Evolutionary conservation across 306 rosid genomes (phyloP).

Genomic region (Medicago lupulina): DNA sequence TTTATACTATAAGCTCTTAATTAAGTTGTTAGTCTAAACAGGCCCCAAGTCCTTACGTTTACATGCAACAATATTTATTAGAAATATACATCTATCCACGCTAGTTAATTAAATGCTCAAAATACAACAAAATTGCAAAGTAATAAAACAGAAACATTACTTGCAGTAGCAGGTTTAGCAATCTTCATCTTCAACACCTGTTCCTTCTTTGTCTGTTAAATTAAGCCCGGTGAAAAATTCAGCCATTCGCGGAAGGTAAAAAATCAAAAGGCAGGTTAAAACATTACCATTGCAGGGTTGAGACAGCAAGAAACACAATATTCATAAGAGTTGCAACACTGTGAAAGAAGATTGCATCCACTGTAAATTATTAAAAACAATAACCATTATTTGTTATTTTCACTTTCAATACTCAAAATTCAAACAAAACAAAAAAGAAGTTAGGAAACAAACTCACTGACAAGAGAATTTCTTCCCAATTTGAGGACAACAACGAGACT

Average conservation of each 20-base stretch:
- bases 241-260: neutral
- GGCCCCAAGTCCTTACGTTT: slow-evolving; percentile 5
- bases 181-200: slow-evolving; percentile 65
- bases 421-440: neutral
- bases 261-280: slow-evolving; percentile 19
- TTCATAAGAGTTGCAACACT: slow-evolving; percentile 89
- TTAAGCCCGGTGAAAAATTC: neutral
- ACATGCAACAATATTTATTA: slow-evolving; percentile 15
- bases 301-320: slow-evolving; percentile 96
- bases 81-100: neutral
- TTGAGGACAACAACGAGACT: slow-evolving; percentile 78
- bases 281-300: slow-evolving; percentile 73
- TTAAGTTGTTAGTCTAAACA: neutral
- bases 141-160: slow-evolving; percentile 52
- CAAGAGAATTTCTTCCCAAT: slow-evolving; percentile 83
- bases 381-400: neutral
- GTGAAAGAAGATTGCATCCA: slow-evolving; percentile 82
- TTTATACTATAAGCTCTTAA: neutral
- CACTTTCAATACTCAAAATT: neutral
- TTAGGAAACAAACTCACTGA: slow-evolving; percentile 74
- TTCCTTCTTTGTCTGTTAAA: slow-evolving; percentile 67
- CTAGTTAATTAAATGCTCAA: slow-evolving; percentile 11
- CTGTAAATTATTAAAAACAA: slow-evolving; percentile 44
- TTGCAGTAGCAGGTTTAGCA: slow-evolving; percentile 80
- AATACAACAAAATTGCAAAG: slow-evolving; percentile 26